Conservation (phyloP, 2,329 filamentous ascomycete genomes). For the Calonectria hongkongensis region DNA sequence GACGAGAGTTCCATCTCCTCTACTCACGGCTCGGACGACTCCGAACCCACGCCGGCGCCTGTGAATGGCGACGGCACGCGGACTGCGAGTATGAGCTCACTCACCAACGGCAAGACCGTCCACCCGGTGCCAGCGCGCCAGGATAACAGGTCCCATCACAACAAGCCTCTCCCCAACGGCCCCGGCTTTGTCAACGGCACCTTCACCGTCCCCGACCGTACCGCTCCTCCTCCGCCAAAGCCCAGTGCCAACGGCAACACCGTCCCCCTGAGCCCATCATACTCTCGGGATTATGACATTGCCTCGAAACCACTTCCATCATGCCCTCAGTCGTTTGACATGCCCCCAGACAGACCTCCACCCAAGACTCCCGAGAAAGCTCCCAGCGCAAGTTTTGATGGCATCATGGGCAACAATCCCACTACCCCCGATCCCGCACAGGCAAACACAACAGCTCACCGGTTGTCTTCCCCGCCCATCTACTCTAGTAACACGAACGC, state of each 20-base stretch:
- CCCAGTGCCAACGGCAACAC: conserved; percentile 48
- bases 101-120: conserved; percentile 73
- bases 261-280: conserved; percentile 33
- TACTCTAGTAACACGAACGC: conserved; percentile 66
- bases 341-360: conserved; percentile 7
- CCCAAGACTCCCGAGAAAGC: conserved; percentile 35
- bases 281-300: conserved; percentile 42
- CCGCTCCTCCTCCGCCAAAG: conserved; percentile 49
- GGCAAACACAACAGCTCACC: conserved; percentile 64
- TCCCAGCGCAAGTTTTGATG: conserved; percentile 45
- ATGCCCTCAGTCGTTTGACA: conserved; percentile 46
- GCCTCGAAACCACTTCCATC: conserved; percentile 51
- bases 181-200: conserved; percentile 46
- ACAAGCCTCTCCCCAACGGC: conserved; percentile 55
- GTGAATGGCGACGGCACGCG: conserved; percentile 65
- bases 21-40: conserved; percentile 71
- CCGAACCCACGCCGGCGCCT: conserved; percentile 65
- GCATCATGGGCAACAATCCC: conserved; percentile 29
- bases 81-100: conserved; percentile 74
- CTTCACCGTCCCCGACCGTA: conserved; percentile 51
- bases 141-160: conserved; percentile 49
- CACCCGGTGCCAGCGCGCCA: conserved; percentile 56
- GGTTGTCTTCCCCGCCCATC: conserved; percentile 79
- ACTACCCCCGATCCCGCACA: conserved; percentile 54
- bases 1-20: conserved; percentile 74